Conservation (phyloP, 768 basidiomycete genomes). For the Clathrus columnatus region DNA sequence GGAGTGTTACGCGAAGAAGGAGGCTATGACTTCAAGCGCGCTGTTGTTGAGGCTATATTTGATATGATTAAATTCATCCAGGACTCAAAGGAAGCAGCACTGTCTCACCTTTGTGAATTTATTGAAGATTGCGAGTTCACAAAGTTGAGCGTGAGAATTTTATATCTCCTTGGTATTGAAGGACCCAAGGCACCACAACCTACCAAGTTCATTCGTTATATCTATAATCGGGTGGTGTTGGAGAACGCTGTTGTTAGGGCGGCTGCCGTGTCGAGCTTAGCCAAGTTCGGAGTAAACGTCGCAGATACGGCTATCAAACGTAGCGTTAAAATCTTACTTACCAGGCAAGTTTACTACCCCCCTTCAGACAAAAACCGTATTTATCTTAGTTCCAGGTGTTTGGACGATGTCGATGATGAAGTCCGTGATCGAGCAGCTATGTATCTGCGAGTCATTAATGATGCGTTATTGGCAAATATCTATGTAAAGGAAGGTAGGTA, state of each 20-base stretch:
- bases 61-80: constrained; percentile 99
- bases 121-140: constrained; percentile 99
- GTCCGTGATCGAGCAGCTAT: constrained; percentile 96
- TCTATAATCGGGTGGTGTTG: constrained; percentile 97
- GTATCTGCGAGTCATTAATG: constrained; percentile 79
- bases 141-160: constrained; percentile 93
- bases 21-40: constrained; percentile 98
- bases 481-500: constrained; percentile 86
- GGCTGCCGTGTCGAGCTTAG: constrained; percentile 89
- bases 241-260: constrained; percentile 98
- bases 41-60: constrained; percentile 98
- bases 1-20: constrained; percentile 97
- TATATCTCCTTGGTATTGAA: constrained; percentile 91
- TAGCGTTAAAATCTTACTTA: constrained; percentile 82
- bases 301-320: constrained; percentile 68
- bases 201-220: constrained; percentile 97
- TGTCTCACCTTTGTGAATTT: constrained; percentile 98
- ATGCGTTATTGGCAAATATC: constrained; percentile 67
- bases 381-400: constrained; percentile 46
- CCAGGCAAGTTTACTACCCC: constrained; percentile 43
- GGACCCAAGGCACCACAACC: constrained; percentile 96
- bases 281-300: constrained; percentile 93
- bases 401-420: constrained; percentile 98
- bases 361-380: background rate
- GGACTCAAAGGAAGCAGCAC: constrained; percentile 94